phyloP scores from a whole-genome alignment of 306 rosid species.

The Betula pendula region DNA sequence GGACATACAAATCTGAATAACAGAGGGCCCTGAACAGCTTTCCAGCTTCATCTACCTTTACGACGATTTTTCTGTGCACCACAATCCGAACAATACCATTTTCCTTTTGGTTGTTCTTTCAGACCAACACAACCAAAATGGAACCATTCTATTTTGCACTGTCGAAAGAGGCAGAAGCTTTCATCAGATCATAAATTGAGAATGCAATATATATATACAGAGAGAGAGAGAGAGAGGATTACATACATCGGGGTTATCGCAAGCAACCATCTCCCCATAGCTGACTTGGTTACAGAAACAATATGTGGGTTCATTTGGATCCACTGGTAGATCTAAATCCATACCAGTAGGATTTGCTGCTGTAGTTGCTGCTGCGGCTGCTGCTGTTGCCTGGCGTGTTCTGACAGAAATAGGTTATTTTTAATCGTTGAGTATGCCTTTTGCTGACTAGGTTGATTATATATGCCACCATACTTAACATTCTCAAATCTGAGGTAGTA shows the following conservation, averaged over 20 bases:
- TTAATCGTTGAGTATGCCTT: neutral
- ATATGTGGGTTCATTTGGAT: slow-evolving; percentile 66
- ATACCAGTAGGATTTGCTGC: slow-evolving; percentile 41
- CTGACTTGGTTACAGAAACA: slow-evolving; percentile 62
- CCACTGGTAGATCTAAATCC: slow-evolving; percentile 57
- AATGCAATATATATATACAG: neutral
- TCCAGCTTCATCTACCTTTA: slow-evolving; percentile 39
- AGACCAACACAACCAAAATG: slow-evolving; percentile 65
- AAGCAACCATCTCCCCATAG: slow-evolving; percentile 69
- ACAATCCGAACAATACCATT: slow-evolving; percentile 61
- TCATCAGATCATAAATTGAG: slow-evolving; percentile 20
- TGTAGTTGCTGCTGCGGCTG: slow-evolving; percentile 33
- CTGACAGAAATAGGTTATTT: slow-evolving; percentile 26
- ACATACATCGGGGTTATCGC: slow-evolving; percentile 54
- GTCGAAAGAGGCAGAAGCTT: slow-evolving; percentile 11
- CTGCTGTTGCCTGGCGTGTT: slow-evolving; percentile 39
- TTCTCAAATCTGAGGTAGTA: neutral
- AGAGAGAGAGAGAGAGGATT: neutral
- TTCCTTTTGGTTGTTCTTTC: slow-evolving; percentile 61
- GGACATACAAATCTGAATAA: neutral
- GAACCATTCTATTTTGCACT: slow-evolving; percentile 68
- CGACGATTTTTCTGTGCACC: slow-evolving; percentile 34
- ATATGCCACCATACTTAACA: neutral
- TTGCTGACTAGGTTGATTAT: neutral
- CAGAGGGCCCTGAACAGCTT: neutral